phyloP scores from a whole-genome alignment of 257 asterid genomes.

The Jaltomata sinuosa region DNA sequence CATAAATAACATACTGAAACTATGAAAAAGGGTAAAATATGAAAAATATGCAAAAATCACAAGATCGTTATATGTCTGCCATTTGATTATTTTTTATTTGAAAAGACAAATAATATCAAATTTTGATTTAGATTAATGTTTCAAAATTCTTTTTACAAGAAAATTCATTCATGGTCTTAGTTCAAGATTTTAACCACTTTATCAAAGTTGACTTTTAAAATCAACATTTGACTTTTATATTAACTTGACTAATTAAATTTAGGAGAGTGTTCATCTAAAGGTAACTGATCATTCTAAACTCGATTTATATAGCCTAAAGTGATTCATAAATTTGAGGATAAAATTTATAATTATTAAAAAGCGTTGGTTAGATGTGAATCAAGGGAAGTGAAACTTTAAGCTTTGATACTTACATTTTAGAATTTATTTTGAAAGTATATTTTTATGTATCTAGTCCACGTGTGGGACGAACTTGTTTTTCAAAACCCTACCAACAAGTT shows the following conservation, averaged over 20 bases:
- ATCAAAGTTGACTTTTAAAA: background rate
- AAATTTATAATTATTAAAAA: no score
- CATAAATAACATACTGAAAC: no score
- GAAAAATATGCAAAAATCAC: no score
- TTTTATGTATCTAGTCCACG: no score
- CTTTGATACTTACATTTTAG: background rate
- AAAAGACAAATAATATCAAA: background rate
- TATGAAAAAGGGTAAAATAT: no score
- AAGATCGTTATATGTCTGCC: no score
- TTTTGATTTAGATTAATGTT: background rate
- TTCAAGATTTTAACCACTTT: background rate
- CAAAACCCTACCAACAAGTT: no score
- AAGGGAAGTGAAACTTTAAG: background rate
- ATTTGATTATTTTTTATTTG: no score
- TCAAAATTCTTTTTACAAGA: background rate
- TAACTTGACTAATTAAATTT: background rate
- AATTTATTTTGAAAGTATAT: no score
- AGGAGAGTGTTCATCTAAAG: background rate
- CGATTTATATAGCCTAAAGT: no score
- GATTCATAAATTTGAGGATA: background rate
- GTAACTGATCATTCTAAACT: background rate
- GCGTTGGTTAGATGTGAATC: no score
- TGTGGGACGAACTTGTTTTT: no score
- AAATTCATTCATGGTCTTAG: background rate
- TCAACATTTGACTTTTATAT: background rate